Conservation (phyloP, 106 monocot species). For the Dendrobium chrysotoxum region DNA sequence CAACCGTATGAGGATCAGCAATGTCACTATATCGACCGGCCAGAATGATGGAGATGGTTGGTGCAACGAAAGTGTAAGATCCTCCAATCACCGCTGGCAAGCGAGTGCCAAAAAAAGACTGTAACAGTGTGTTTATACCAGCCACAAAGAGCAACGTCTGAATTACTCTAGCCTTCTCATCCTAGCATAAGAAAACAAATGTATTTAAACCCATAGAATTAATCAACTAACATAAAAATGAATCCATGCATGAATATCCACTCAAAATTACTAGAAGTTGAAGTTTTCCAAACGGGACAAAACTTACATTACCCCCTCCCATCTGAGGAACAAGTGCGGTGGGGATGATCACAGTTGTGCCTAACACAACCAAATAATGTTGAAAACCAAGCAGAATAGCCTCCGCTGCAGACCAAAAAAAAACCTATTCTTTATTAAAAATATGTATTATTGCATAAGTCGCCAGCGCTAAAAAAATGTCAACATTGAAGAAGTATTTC, state of each 20-base stretch:
- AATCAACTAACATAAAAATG: constrained; percentile 8
- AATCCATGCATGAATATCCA: background rate
- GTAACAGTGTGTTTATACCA: constrained; percentile 85
- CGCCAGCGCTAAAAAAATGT: background rate
- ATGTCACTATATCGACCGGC: constrained; percentile 74
- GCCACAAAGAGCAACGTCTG: constrained; percentile 89
- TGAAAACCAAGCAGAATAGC: constrained; percentile 92
- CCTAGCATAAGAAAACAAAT: constrained; percentile 25
- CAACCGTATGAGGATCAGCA: background rate
- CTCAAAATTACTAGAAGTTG: background rate
- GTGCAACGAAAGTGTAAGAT: constrained; percentile 92
- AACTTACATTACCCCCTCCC: constrained; percentile 92
- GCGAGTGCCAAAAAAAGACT: constrained; percentile 83
- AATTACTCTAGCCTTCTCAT: constrained; percentile 91
- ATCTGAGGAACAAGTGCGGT: constrained; percentile 98
- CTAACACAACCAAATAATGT: constrained; percentile 90
- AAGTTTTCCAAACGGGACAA: background rate
- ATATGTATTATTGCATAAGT: background rate
- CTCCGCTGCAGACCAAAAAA: constrained; percentile 56
- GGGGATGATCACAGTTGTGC: constrained; percentile 97
- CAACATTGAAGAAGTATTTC: no score
- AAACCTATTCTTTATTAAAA: background rate
- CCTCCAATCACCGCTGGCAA: constrained; percentile 91
- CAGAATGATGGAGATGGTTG: constrained; percentile 93
- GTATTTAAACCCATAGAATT: no score